Conservation (phyloP, 345 rosid genomes). For the Odontarrhena argentea region DNA sequence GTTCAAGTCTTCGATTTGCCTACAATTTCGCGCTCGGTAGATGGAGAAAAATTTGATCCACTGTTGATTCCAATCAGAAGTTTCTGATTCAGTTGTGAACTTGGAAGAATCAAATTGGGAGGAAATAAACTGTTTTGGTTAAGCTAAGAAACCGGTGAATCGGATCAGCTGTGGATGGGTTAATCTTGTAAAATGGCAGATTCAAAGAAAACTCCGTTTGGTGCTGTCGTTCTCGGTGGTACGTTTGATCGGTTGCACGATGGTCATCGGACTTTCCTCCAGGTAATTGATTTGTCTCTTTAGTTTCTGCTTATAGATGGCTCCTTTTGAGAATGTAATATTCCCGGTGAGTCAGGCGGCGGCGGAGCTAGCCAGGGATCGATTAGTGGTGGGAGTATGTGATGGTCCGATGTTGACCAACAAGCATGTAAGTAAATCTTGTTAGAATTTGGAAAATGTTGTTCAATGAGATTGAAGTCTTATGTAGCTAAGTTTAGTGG, state of each 20-base stretch:
- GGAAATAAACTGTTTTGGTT: no score
- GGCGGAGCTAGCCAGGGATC: slow-evolving; percentile 61
- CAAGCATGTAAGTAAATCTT: slow-evolving; percentile 53
- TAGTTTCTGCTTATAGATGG: background rate
- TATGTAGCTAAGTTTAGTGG: no score
- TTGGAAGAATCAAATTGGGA: no score
- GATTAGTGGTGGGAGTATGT: slow-evolving; percentile 78
- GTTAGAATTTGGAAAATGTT: background rate
- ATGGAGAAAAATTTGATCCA: no score
- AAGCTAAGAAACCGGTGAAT: no score
- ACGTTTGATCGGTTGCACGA: slow-evolving; percentile 91
- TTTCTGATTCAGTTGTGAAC: no score
- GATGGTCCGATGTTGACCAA: slow-evolving; percentile 84
- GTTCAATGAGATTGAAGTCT: background rate
- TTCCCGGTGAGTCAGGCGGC: slow-evolving; percentile 52
- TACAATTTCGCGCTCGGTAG: no score
- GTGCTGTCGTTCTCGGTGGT: slow-evolving; percentile 87
- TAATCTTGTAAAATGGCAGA: no score
- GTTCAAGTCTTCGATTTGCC: no score
- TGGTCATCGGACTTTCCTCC: slow-evolving; percentile 88
- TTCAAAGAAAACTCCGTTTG: slow-evolving; percentile 39
- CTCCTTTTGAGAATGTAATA: background rate
- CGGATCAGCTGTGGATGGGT: no score
- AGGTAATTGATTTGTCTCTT: slow-evolving; percentile 44
- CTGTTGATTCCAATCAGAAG: no score